phyloP scores from a whole-genome alignment of 257 asterid genomes.

The Ocimum tenuiflorum region DNA sequence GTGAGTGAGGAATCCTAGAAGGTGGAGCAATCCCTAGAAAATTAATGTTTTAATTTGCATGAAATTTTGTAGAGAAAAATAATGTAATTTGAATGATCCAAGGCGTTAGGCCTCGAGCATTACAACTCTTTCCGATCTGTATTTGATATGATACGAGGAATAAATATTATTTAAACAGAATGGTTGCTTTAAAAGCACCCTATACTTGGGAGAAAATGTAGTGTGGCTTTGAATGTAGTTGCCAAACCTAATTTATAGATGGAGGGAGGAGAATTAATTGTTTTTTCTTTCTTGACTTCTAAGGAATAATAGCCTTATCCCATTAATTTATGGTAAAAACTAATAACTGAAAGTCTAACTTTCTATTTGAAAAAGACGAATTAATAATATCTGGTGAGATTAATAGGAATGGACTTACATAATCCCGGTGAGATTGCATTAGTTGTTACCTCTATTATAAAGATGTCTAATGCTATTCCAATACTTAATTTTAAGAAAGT shows the following conservation, averaged over 20 bases:
- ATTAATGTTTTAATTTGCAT: constrained; percentile 15
- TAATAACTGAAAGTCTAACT: too few species aligned
- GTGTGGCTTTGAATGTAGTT: neutral
- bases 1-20: neutral
- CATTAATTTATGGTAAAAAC: too few species aligned
- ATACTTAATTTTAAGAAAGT: too few species aligned
- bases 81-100: constrained; percentile 35
- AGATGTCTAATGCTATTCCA: too few species aligned
- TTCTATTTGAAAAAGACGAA: too few species aligned
- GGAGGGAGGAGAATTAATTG: neutral
- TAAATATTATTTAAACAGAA: neutral
- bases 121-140: neutral
- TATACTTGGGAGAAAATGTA: neutral
- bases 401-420: too few species aligned
- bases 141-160: neutral
- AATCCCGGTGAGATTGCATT: too few species aligned
- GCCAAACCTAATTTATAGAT: neutral
- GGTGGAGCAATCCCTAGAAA: constrained; percentile 29
- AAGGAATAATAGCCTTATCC: too few species aligned
- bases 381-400: too few species aligned
- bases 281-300: too few species aligned
- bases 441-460: too few species aligned
- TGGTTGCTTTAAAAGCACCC: constrained; percentile 19
- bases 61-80: constrained; percentile 7
- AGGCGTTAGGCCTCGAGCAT: too few species aligned